phyloP scores from a whole-genome alignment of 768 basidiomycete genomes.

The Lentinula detonsa region DNA sequence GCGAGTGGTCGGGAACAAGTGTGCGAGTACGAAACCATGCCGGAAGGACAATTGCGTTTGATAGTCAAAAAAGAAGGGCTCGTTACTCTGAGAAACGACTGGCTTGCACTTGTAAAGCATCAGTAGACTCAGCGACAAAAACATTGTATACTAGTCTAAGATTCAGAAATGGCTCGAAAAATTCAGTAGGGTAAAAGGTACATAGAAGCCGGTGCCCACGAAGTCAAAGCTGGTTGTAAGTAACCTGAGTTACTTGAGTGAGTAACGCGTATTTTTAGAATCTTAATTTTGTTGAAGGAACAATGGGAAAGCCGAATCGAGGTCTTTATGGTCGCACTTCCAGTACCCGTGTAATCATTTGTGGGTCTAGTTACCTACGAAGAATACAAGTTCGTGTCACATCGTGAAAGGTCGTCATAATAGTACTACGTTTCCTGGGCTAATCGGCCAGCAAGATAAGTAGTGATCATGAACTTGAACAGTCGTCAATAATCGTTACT shows the following conservation, averaged over 20 bases:
- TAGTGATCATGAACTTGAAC: not conserved
- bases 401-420: not conserved
- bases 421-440: not conserved
- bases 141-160: too few relatives aligned
- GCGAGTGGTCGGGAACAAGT: not conserved
- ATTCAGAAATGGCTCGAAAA: too few relatives aligned
- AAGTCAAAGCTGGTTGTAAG: not conserved
- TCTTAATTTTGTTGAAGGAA: too few relatives aligned
- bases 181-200: too few relatives aligned
- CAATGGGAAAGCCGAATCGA: too few relatives aligned
- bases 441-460: not conserved
- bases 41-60: not conserved
- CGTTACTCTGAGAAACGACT: not conserved
- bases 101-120: too few relatives aligned
- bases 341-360: too few relatives aligned
- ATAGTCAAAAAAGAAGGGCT: not conserved
- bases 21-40: not conserved
- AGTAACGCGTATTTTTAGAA: too few relatives aligned
- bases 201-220: not conserved
- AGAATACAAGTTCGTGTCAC: not conserved
- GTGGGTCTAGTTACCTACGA: not conserved
- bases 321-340: too few relatives aligned
- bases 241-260: too few relatives aligned
- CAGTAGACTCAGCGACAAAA: too few relatives aligned
- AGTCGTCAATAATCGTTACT: constrained; percentile 3